Base-by-base conservation (phyloP, 2,329 filamentous ascomycete genomes). In the Pyricularia sp. region DNA sequence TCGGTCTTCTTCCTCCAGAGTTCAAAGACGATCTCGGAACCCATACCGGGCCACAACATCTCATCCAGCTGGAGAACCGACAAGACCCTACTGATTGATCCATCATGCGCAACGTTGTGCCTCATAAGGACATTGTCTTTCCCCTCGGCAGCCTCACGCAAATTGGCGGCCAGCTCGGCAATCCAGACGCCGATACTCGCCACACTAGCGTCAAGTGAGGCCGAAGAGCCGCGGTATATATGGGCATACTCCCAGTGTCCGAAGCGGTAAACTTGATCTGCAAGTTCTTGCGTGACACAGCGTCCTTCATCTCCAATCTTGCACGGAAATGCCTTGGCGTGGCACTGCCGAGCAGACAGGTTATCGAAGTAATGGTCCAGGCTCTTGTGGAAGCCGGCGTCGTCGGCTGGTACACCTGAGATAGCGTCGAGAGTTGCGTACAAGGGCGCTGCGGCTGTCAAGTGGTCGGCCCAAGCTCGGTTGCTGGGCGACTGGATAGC, bases 21-120 rank as follows among this genome's bases (percentile, higher is more conserved):
- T 76, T 93, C 90, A 72, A 93, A 91, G 0, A 92, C 83, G 0
- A 93, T 79, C 75, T 93, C 90, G 10, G 84, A 80, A 0, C 90
- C 90, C 89, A 93, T 92, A 0, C 90, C 90, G 0, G 90, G 90
- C 90, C 90, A 93, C 1, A 91, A 85, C 89, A 93, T 93, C 64
- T 79, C 73, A 26, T 91, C 86, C 1, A 89, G 71, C 75, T 93
- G 90, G 71, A 94, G 72, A 19, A 93, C 81, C 2, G 84, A 84
- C 26, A 94, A 77, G 7, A 93, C 70, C 2, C 85, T 77, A 12
- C 87, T 85, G 7, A 93, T 71, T 3, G 84, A 88, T 2, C 90
- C 91, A 70, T 94, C 91, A 70, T 96, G 90, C 2, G 89, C 90
- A 49, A 94, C 81, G 68, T 93, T 93, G 71, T 94, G 90, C 59